A percentile compares a stretch with the other conserved stretches of the same genome.
Evolutionary conservation across 768 basidiomycete species (phyloP).

Genomic region (Boletus rex-veris): DNA sequence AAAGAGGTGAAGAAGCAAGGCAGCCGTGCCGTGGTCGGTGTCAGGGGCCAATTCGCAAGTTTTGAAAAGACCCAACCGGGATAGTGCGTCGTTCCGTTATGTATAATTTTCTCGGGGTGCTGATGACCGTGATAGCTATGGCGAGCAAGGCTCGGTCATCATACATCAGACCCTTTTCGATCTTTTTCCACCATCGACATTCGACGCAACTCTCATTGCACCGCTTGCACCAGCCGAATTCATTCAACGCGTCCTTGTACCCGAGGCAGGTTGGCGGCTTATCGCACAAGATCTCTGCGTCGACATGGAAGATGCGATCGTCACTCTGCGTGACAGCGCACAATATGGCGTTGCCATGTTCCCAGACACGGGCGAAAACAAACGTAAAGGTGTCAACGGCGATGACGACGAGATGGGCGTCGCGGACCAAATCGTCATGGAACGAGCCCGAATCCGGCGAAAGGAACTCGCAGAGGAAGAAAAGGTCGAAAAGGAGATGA

Average conservation of each 20-base stretch:
- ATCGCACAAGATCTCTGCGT: conserved; percentile 72
- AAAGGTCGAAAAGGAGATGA: conserved; percentile 28
- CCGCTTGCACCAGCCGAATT: conserved; percentile 77
- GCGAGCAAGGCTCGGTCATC: conserved; percentile 78
- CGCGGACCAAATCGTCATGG: conserved; percentile 42
- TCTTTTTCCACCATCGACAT: conserved; percentile 63
- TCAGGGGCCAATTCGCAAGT: conserved; percentile 70
- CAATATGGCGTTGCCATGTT: conserved; percentile 87
- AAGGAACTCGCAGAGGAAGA: conserved; percentile 43
- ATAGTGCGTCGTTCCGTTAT: conserved; percentile 58
- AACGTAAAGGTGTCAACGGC: conserved; percentile 34
- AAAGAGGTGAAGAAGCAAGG: conserved; percentile 64
- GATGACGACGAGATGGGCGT: conserved; percentile 31
- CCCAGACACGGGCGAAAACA: conserved; percentile 42
- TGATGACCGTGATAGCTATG: conserved; percentile 54
- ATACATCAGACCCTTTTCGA: conserved; percentile 74
- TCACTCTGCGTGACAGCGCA: conserved; percentile 69
- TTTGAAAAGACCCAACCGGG: conserved; percentile 86
- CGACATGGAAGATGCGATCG: conserved; percentile 45
- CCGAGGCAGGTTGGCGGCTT: conserved; percentile 79
- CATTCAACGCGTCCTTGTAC: conserved; percentile 81
- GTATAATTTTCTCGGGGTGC: not conserved
- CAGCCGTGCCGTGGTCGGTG: conserved; percentile 59
- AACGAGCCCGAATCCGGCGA: conserved; percentile 40
- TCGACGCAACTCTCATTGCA: conserved; percentile 49